Evolutionary conservation across 2,329 filamentous ascomycete species (phyloP).

Genomic region (Zarea fungicola): DNA sequence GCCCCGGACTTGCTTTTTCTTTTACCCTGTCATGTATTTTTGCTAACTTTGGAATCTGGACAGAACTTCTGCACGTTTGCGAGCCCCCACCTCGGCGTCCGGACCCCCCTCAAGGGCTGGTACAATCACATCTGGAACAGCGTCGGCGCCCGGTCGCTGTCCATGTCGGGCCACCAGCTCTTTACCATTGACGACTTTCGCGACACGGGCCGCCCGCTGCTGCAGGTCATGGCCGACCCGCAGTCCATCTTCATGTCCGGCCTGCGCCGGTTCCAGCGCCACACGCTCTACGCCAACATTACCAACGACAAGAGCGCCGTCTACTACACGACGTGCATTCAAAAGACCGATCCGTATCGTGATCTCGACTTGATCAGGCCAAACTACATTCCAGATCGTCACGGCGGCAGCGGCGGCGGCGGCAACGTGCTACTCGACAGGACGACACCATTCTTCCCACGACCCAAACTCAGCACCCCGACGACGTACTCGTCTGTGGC

Average conservation of each 20-base stretch:
- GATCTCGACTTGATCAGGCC: constrained; percentile 62
- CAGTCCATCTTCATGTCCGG: constrained; percentile 81
- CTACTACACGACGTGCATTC: constrained; percentile 77
- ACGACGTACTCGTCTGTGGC: too few relatives aligned
- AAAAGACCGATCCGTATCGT: constrained; percentile 70
- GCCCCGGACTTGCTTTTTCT: too few relatives aligned
- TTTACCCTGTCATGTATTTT: too few relatives aligned
- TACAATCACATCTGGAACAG: constrained; percentile 71
- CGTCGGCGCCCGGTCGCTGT: constrained; percentile 75
- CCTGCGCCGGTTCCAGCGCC: constrained; percentile 68
- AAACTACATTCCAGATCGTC: constrained; percentile 69
- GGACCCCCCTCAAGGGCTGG: constrained; percentile 62
- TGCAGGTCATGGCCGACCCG: constrained; percentile 76
- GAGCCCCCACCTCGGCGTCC: constrained; percentile 73
- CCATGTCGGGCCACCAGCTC: constrained; percentile 77
- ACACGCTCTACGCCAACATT: constrained; percentile 79
- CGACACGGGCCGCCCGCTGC: constrained; percentile 71
- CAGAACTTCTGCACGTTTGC: constrained; percentile 93
- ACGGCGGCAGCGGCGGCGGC: too few relatives aligned
- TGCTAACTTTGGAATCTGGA: too few relatives aligned
- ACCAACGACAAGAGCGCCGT: constrained; percentile 78
- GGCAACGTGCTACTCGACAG: constrained; percentile 71
- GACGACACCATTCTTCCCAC: constrained; percentile 51
- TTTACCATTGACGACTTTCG: constrained; percentile 85
- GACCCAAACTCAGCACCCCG: constrained; percentile 30